Percentiles rank a stretch among this genome's conserved stretches.
Conservation (phyloP, 2,329 filamentous ascomycete genomes). For the Zymoseptoria pseudotritici region DNA sequence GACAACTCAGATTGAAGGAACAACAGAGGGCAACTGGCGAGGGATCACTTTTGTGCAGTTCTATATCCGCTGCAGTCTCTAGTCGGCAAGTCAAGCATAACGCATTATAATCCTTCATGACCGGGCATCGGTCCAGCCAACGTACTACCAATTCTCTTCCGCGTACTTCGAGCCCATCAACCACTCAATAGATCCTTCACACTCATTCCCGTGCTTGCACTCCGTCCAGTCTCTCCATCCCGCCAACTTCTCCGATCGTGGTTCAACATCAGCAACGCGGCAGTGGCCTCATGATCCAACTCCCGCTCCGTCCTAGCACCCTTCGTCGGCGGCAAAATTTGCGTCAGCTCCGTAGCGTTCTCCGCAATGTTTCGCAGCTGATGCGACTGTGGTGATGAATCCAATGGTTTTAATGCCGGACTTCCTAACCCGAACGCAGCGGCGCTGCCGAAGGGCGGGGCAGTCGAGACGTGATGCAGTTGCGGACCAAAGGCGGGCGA, state of each 20-base stretch:
- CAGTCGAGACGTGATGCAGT: conserved; percentile 20
- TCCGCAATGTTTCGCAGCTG: conserved; percentile 23
- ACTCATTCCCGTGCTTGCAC: conserved; percentile 32
- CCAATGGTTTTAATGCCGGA: conserved; percentile 49
- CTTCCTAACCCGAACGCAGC: conserved; percentile 25
- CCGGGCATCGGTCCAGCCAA: no score
- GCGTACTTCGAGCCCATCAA: conserved; percentile 2
- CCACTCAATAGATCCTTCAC: conserved; percentile 40
- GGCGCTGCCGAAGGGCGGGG: conserved; percentile 12
- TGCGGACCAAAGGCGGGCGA: conserved; percentile 53
- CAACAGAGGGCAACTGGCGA: background rate
- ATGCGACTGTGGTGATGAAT: conserved; percentile 29
- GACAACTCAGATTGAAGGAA: background rate
- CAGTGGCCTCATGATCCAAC: conserved; percentile 66
- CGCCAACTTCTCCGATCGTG: conserved; percentile 52
- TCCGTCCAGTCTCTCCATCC: conserved; percentile 10
- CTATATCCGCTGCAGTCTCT: background rate
- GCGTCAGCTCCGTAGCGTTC: conserved; percentile 19
- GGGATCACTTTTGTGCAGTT: background rate
- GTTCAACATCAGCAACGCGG: conserved; percentile 82
- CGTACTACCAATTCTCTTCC: background rate
- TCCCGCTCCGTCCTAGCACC: conserved; percentile 24
- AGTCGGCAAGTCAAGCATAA: background rate
- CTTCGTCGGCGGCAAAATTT: conserved; percentile 14
- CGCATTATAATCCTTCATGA: background rate